Evolutionary conservation across 352 stramenopile genomes (phyloP).

Genomic region (Phytophthora cryptogea): DNA sequence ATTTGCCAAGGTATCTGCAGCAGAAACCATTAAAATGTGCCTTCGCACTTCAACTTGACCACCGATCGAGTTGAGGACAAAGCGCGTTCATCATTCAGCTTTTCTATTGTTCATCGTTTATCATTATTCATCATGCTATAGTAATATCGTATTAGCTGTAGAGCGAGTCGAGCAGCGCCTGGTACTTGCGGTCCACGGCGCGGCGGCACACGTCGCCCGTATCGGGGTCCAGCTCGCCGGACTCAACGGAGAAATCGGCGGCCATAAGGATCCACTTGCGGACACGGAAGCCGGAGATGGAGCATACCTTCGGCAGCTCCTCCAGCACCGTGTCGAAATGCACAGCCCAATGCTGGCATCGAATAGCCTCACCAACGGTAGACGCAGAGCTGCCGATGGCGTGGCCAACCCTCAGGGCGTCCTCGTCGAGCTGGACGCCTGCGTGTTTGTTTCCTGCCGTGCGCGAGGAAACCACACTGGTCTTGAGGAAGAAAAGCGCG

Average conservation of each 20-base stretch:
- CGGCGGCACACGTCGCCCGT: constrained; percentile 63
- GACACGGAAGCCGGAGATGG: constrained; percentile 65
- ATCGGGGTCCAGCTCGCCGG: constrained; percentile 72
- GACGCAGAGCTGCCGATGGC: constrained; percentile 42
- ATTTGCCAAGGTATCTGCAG: constrained; percentile 2
- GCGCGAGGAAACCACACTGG: constrained; percentile 21
- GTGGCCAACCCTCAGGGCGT: constrained; percentile 48
- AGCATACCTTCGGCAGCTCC: constrained; percentile 43
- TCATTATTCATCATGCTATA: constrained; percentile 30
- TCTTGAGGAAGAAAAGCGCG: constrained; percentile 83
- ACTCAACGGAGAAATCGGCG: constrained; percentile 65
- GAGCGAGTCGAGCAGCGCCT: constrained; percentile 72
- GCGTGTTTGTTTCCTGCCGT: constrained; percentile 24
- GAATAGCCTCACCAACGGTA: constrained; percentile 66
- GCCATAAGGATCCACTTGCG: constrained; percentile 86
- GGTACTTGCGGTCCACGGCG: constrained; percentile 72
- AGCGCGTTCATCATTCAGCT: not conserved
- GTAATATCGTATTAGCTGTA: constrained; percentile 56
- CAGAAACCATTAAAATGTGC: not conserved
- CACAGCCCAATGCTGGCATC: constrained; percentile 73
- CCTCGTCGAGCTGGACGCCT: constrained; percentile 42
- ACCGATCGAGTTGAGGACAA: not conserved
- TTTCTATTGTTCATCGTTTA: constrained; percentile 33
- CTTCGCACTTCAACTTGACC: constrained; percentile 15
- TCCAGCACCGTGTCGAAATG: constrained; percentile 76